Base-by-base conservation (phyloP, 2,329 filamentous ascomycete genomes). In the Pestalotiopsis fici region DNA sequence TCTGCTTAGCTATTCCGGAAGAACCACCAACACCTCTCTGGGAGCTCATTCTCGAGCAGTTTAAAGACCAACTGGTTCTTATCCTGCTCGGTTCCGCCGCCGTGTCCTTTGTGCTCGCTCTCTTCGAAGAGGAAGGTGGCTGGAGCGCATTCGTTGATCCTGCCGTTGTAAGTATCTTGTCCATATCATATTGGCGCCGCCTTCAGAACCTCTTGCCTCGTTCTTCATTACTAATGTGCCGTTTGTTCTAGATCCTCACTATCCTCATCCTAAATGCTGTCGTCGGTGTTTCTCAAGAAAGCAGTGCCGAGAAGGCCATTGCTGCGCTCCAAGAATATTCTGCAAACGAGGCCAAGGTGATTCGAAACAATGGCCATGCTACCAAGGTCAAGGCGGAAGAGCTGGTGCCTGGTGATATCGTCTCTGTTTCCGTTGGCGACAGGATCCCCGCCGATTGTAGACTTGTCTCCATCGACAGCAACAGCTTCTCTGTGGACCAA, bases 61-160 rank as follows among this genome's bases (percentile, higher is more conserved):
- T 99, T 87, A 98, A 99, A 82, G 96, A 99, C 79, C 96, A 99
- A 81, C 89, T 99, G 60, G 96, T 99, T 73, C 88, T 99, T 65
- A 99, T 99, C 74, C 87, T 99, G 25, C 88, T 99, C 62, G 96
- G 90, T 65, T 98, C 95, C 47, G 96, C 96, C 12, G 94, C 92
- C 23, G 91, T 99, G 43, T 98, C 96, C 2, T 98, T 99, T 78
- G 90, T 95, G 28, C 86, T 99, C 69, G 96, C 96, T 28, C 86
- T 99, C 13, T 94, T 99, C 73, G 96, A 99, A 79, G 92, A 96
- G 57, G 93, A 93, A 69, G 94, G 95, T 74, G 96, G 94, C 74
- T 98, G 94, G 94, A 95, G 94, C 71, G 96, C 95, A 43, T 99
- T 99, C 80, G 96, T 99, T 68, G 96, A 99, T 79, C 96, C 96